These are phyloP conservation scores for Bifiguratus adelaidae DNA, from an alignment of 192 early-diverging fungal genomes.

Conservation along the genomic window DNA sequence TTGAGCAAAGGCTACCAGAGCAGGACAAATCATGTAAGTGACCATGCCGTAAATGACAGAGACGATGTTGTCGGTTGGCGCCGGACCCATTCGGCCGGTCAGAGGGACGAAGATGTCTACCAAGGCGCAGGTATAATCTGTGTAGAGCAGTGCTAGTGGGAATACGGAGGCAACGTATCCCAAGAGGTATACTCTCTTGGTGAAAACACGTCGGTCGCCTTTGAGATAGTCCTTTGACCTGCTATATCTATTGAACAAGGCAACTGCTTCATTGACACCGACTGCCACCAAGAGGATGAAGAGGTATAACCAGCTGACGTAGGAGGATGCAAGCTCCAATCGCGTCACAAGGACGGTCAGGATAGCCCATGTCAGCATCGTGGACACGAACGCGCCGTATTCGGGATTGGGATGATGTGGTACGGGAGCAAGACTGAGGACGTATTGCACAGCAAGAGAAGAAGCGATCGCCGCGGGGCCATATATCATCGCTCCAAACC, in stretches of 20 bases:
- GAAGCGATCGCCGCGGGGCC: constrained; percentile 30
- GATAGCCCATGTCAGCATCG: constrained; percentile 6
- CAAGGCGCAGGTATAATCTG: constrained; percentile 23
- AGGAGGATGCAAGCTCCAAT: constrained; percentile 27
- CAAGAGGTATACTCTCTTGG: constrained; percentile 4
- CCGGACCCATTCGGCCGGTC: constrained; percentile 52
- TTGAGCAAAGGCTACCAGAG: constrained; percentile 40
- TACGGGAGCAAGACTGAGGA: constrained; percentile 12
- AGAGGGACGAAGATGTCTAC: constrained; percentile 58
- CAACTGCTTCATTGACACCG: constrained; percentile 17
- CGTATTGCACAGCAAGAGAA: constrained; percentile 20
- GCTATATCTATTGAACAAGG: background rate
- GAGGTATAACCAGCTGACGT: constrained; percentile 28
- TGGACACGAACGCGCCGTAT: constrained; percentile 12
- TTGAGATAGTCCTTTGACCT: constrained; percentile 1
- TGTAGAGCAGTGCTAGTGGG: constrained; percentile 16
- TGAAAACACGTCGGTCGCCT: background rate
- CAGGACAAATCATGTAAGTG: constrained; percentile 22
- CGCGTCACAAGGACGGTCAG: constrained; percentile 9
- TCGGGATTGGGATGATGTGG: constrained; percentile 22
- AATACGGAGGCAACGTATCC: constrained; percentile 22
- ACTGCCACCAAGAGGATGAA: constrained; percentile 10
- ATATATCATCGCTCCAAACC: constrained; percentile 37
- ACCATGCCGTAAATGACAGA: constrained; percentile 40
- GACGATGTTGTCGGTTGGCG: constrained; percentile 55